Evolutionary conservation across 164 flowering plant species (phyloP).

Genomic region (Magnolia kwangsiensis): DNA sequence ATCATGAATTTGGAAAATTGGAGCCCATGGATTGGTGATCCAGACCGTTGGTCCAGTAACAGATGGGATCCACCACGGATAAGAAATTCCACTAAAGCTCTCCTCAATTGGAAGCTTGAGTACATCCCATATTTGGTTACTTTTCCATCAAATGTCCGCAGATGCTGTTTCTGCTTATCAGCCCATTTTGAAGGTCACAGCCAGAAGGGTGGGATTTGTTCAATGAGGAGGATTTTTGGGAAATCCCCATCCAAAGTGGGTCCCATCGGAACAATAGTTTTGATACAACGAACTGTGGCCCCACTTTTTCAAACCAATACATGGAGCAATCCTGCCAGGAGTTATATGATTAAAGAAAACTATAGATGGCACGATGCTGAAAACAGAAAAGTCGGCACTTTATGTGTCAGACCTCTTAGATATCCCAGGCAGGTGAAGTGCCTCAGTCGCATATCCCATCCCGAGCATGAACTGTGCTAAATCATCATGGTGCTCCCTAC

Average conservation of each 20-base stretch:
- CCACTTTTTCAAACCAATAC: background rate
- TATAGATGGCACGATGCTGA: background rate
- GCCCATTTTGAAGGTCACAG: background rate
- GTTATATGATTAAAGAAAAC: background rate
- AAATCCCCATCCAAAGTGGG: background rate
- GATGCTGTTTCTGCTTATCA: too few species aligned
- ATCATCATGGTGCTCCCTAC: constrained; percentile 99
- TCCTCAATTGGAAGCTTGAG: too few species aligned
- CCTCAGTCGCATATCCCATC: constrained; percentile 98
- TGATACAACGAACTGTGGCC: background rate
- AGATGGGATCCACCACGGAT: too few species aligned
- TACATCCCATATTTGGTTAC: too few species aligned
- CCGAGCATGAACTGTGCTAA: constrained; percentile 96
- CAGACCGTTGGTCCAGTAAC: too few species aligned
- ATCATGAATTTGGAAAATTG: too few species aligned
- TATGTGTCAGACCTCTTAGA: constrained; percentile 66
- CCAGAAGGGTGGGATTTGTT: background rate
- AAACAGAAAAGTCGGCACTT: background rate
- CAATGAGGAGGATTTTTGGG: background rate
- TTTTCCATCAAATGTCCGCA: too few species aligned
- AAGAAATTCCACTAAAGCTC: too few species aligned
- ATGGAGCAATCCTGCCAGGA: background rate
- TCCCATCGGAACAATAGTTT: background rate
- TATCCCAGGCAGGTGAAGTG: constrained; percentile 98
- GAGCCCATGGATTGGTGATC: too few species aligned